Evolutionary conservation across 176 grass and related monocot species (phyloP), one percentile per base, ranked within the genome.

Genomic region (Bonia amplexicaulis): DNA sequence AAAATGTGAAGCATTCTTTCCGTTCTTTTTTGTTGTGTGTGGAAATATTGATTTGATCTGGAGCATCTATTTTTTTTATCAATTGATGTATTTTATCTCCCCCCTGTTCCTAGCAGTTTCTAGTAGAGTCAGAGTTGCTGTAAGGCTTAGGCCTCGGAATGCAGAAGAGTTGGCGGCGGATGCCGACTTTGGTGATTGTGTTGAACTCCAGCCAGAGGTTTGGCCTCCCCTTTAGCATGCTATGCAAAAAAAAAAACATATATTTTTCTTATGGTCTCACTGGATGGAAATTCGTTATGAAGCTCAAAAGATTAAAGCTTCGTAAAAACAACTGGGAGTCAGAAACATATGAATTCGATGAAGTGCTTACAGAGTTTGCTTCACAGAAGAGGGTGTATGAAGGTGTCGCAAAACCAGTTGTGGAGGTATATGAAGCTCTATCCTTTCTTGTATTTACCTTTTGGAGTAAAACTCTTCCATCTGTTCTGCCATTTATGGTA

Each of bases 311-410:
- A 73, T 91, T 99, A 86, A 99, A 99, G 75, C 97, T 99, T 63
- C 93, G 97, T 47, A 99, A 99, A 80, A 99, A 99, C 79, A 99
- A 99, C 72, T 99, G 97, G 97, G 97, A 99, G 19, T 94, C 90
- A 20, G 97, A 99, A 47, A 99, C 97, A 61, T 99, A 92, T 64
- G 90, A 96, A 53, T 99, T 99, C 10, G 97, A 99, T 46, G 97
- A 99, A 87, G 86, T 99, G 68, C 93, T 99, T 59, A 99, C 97
- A 23, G 97, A 99, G 91, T 99, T 94, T 80, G 82, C 97, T 79
- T 99, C 97, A 69, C 97, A 99, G 75, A 99, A 99, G 87, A 89
- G 97, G 87, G 97, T 99, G 58, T 99, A 99, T 66, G 97, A 99
- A 92, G 97, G 96, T 69, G 97, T 99, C 51, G 92, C 97, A n/a